These are phyloP conservation scores for Agaricus blazei DNA, from an alignment of 768 basidiomycete species.

Conservation along the genomic window DNA sequence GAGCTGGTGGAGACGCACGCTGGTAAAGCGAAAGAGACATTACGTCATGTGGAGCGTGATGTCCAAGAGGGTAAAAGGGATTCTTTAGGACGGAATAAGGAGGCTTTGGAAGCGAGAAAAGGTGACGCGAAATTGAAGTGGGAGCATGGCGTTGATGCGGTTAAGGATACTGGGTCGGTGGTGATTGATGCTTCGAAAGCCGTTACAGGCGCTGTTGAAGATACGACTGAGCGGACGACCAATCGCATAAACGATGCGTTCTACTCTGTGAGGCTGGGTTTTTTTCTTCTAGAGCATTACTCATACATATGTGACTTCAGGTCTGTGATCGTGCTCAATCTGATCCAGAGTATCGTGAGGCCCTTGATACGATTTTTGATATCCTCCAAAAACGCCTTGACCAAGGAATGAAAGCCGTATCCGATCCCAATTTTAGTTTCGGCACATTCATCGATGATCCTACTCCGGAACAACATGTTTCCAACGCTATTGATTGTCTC, in stretches of 20 bases:
- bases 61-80: slow-evolving; percentile 60
- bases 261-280: slow-evolving; percentile 34
- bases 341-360: slow-evolving; percentile 51
- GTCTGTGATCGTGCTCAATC: slow-evolving; percentile 61
- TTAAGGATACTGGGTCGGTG: slow-evolving; percentile 51
- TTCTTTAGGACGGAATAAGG: slow-evolving; percentile 46
- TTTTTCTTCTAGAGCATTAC: not conserved
- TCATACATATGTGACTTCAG: slow-evolving; percentile 22
- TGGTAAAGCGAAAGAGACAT: slow-evolving; percentile 40
- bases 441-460: slow-evolving; percentile 56
- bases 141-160: slow-evolving; percentile 63
- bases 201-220: slow-evolving; percentile 35
- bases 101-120: slow-evolving; percentile 40
- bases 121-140: slow-evolving; percentile 49
- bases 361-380: slow-evolving; percentile 54
- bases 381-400: slow-evolving; percentile 55
- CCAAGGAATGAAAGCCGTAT: slow-evolving; percentile 42
- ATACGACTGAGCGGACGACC: slow-evolving; percentile 37
- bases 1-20: slow-evolving; percentile 54
- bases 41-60: slow-evolving; percentile 52
- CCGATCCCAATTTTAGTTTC: slow-evolving; percentile 42
- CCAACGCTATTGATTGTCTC: slow-evolving; percentile 44
- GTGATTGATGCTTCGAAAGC: slow-evolving; percentile 51
- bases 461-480: slow-evolving; percentile 57
- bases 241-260: slow-evolving; percentile 46